Evolutionary conservation across 2,329 filamentous ascomycete species (phyloP), one percentile per base, ranked within the genome.

Genomic region (Colletotrichum lupini): DNA sequence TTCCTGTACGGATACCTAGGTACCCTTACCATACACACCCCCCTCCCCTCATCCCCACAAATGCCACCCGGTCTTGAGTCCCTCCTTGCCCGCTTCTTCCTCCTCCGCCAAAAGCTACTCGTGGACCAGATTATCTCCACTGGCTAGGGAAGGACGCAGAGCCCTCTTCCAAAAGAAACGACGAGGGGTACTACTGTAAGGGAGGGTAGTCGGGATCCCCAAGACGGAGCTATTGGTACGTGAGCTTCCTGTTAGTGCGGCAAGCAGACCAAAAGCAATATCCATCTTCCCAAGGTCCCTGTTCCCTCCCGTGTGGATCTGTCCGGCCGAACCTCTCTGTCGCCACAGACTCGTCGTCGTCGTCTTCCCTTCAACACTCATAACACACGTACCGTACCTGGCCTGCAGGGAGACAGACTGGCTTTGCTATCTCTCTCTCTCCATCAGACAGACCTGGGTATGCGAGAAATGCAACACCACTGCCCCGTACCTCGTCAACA

Each of bases 181-280:
- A 73, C 68, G 68, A 67, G 72, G 67, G 68, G 67, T 67, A 59
- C 66, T 68, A 67, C 74, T 73, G 74, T 68, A 75, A 75, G 74
- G 74, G 74, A 75, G 73, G 68, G 67, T 57, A 58, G 67, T 66
- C 71, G 67, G 58, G 67, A 63, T 57, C 59, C 63, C 59, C 58
- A 65, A 59, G 30, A 67, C 67, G 64, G 63, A 74, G 72, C 71
- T 75, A 75, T 75, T 75, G 74, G 74, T 74, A 62, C 60, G 62
- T 74, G 73, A 70, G 73, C 70, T 65, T 58, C 59, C 71, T 73
- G 67, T 68, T 69, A 67, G 74, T 75, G 74, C 74, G 74, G 74
- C 74, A 75, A 72, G 67, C 60, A 60, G 67, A 67, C 59, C 35
- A 75, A 75, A 75, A 75, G 73, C 68, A 68, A 75, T 73, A 75